These are phyloP conservation scores for Gracilariopsis chorda DNA, from an alignment of 23 red algal genomes.

Conservation along the genomic window DNA sequence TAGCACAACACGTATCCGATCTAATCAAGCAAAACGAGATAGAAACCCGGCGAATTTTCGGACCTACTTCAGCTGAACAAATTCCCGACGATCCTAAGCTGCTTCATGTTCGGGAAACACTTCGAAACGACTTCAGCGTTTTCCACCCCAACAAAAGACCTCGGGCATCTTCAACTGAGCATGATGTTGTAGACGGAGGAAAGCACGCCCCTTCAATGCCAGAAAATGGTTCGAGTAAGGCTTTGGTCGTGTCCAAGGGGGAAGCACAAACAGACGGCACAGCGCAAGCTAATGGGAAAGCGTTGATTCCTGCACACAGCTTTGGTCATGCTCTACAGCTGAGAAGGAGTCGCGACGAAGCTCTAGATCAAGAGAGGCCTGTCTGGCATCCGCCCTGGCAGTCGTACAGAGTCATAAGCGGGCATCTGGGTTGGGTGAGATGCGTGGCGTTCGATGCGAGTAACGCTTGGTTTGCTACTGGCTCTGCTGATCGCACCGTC, in stretches of 20 bases:
- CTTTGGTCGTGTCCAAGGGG: not conserved
- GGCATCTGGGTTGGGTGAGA: conserved; percentile 89
- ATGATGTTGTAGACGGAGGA: not conserved
- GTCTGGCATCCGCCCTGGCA: conserved; percentile 83
- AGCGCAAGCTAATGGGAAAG: not conserved
- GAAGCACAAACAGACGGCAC: too few relatives aligned
- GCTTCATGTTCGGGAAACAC: not conserved
- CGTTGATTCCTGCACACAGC: not conserved
- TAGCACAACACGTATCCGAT: too few relatives aligned
- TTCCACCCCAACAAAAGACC: not conserved
- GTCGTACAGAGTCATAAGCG: conserved; percentile 70
- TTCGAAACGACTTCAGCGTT: not conserved
- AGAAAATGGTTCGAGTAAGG: not conserved
- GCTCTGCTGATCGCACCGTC: conserved; percentile 86
- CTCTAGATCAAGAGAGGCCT: conserved; percentile 63
- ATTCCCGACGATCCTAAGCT: not conserved
- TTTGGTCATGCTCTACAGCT: not conserved
- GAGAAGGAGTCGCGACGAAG: not conserved
- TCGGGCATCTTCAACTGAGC: too few relatives aligned
- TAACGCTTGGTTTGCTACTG: conserved; percentile 91
- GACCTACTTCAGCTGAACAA: not conserved
- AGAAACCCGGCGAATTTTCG: not conserved
- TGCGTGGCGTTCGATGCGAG: conserved; percentile 69
- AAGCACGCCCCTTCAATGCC: not conserved
- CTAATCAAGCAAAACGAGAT: not conserved